These are phyloP conservation scores for Mycena haematopus DNA, from an alignment of 768 basidiomycete genomes.

Conservation along the genomic window DNA sequence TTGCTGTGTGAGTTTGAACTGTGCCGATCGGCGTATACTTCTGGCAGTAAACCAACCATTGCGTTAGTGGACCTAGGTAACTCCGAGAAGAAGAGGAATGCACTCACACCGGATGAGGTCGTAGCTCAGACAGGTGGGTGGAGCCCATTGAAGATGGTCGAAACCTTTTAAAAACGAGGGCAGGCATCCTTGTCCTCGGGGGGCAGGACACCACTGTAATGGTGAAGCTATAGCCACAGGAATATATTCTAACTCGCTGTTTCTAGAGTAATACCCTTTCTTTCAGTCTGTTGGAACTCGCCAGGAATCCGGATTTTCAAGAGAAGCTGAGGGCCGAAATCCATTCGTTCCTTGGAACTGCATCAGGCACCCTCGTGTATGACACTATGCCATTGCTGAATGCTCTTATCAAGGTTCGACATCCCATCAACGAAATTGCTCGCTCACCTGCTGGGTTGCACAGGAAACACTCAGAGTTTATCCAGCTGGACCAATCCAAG, in stretches of 20 bases:
- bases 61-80: background rate
- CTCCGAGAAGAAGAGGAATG: background rate
- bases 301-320: background rate
- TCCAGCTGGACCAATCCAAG: background rate
- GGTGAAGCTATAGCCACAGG: too few species aligned
- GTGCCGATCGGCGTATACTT: background rate
- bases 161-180: background rate
- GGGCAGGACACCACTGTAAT: background rate
- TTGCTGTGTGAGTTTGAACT: background rate
- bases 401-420: slow-evolving; percentile 1
- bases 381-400: background rate
- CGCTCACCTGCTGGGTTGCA: background rate
- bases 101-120: background rate
- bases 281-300: background rate
- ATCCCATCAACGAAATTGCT: background rate
- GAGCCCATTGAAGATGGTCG: background rate
- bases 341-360: background rate
- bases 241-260: background rate
- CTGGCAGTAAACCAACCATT: background rate
- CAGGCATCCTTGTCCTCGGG: background rate
- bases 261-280: background rate
- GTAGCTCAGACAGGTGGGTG: background rate
- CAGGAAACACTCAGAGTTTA: slow-evolving; percentile 1
- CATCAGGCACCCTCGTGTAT: background rate
- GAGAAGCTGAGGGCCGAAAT: background rate